Evolutionary conservation across 2,329 filamentous ascomycete species (phyloP), one percentile per base, ranked within the genome.

Genomic region (Ophiostoma populinum): DNA sequence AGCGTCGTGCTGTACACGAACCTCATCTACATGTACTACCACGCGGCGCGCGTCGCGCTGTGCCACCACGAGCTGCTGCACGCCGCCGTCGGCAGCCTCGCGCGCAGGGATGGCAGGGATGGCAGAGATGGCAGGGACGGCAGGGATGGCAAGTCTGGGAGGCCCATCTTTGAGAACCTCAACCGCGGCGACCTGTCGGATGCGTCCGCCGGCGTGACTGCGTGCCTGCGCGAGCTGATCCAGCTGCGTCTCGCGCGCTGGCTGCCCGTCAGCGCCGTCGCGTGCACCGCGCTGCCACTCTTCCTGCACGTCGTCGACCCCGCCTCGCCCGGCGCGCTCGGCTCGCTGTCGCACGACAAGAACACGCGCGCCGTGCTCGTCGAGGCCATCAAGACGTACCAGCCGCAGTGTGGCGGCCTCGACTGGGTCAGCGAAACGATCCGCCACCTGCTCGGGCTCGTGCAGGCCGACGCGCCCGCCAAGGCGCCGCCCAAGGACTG

Each of bases 61-160:
- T 42, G 42, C 29, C 42, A 44, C 16, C 40, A 44, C 30, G 42
- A 43, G 30, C 35, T 42, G 16, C 39, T 44, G 7, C 42, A 62
- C 13, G 47, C 61, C 3, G 59, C 57, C n/a, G 54, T 59, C 16
- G 50, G 53, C 5, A 53, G n/a, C n/a, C n/a, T n/a, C n/a, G n/a
- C n/a, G n/a, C n/a, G n/a, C n/a, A n/a, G n/a, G n/a, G n/a, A 54
- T 40, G 51, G 55, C 26, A 46, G n/a, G 7, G 19, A 18, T n/a
- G 29, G 7, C 7, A 19, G 55, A 31, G 48, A 51, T 16, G 44
- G 49, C 34, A 40, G 45, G 17, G 43, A 51, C 7, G 25, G 24
- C 15, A 25, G 22, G 21, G 29, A 22, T 24, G 21, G 17, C 30
- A 35, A 32, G 24, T 19, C 34, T 8, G n/a, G 15, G 35, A 7